These are phyloP conservation scores for Gastrodia elata DNA, from an alignment of 106 monocot species.

Conservation along the genomic window DNA sequence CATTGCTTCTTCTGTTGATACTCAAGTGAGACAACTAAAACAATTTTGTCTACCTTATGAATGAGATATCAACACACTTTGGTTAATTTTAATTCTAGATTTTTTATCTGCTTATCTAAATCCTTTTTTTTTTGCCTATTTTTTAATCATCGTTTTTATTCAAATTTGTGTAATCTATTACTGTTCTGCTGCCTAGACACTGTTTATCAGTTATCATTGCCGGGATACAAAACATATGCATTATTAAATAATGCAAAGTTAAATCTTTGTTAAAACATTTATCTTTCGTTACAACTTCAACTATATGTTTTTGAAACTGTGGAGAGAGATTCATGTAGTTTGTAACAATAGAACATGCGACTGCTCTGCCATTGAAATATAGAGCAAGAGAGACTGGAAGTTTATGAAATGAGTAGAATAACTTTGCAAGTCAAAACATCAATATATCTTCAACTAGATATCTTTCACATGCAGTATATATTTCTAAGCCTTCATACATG, in stretches of 20 bases:
- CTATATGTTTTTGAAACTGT: background rate
- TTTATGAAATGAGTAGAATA: too few species aligned
- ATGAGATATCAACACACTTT: background rate
- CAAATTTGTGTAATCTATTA: background rate
- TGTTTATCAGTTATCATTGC: background rate
- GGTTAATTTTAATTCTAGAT: background rate
- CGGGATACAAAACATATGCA: background rate
- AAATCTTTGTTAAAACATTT: background rate
- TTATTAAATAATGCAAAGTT: background rate
- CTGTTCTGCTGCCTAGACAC: background rate
- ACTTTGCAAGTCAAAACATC: too few species aligned
- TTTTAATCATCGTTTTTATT: background rate
- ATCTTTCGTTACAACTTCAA: background rate
- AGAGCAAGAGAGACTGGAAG: too few species aligned
- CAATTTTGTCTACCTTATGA: background rate
- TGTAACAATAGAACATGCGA: background rate
- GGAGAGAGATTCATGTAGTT: background rate
- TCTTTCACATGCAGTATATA: too few species aligned
- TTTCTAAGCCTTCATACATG: too few species aligned
- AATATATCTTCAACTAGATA: too few species aligned
- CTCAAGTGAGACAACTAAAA: slow-evolving; percentile 37
- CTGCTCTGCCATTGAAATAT: background rate
- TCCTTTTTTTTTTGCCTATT: background rate
- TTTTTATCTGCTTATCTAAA: background rate
- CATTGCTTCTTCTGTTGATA: slow-evolving; percentile 57